Evolutionary conservation across 805 yeast species (phyloP), one percentile per base, ranked within the genome.

Genomic region (Saccharomyces jurei): DNA sequence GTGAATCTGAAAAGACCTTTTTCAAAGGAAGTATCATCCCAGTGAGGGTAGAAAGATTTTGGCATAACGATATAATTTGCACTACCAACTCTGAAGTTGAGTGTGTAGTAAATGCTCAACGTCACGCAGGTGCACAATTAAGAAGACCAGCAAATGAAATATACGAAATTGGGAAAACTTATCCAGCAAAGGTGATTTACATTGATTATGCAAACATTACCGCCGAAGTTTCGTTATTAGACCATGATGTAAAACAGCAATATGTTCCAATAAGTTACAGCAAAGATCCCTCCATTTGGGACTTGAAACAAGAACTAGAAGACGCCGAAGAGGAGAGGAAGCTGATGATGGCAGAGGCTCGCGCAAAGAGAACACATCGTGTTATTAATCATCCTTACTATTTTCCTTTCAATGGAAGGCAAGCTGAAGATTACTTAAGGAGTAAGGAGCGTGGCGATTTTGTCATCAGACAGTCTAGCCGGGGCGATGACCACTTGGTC

Each of bases 341-440:
- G 46, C 63, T 67, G 11, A 66, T 82, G 13, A 79, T 78, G 66
- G 86, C 82, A 59, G 82, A 82, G 57, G 84, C 83, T 29, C 82
- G 84, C 63, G 81, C 82, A 51, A 83, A 86, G 56, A 79, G 83
- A 58, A 80, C 84, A 32, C 73, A 69, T 53, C 82, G 96, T 66
- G 85, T 88, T 60, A 80, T 94, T 63, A 92, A 90, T 67, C 99
- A 94, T 74, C 96, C 97, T 41, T 81, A 86, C 68, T 94, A 88
- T 79, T 86, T 83, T 62, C 86, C 88, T 58, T 86, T 91, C 74
- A 87, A 83, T 62, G 80, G 87, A 56, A 78, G 77, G 54, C 97
- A 94, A 74, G 98, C 99, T 0, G 98, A 92, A 70, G 96, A 87
- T 61, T 90, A 80, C 61, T 78, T 94, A 63, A 96, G 97, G 22